Base-by-base conservation (phyloP, 192 early-diverging fungal genomes). In the Thamnidium elegans region DNA sequence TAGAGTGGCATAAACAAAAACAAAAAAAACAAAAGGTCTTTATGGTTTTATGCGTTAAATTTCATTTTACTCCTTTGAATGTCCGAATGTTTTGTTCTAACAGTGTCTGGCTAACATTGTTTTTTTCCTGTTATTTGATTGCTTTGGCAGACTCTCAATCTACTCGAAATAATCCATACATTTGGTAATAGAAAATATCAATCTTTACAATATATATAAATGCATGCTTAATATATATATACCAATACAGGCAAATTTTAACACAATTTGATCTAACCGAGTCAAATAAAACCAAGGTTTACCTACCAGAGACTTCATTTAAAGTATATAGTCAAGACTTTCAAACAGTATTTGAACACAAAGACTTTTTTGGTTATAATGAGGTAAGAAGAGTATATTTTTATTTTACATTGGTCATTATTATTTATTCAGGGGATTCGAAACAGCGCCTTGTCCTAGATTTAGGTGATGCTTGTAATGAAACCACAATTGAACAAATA, bases 401-500 rank as follows among this genome's bases (percentile, higher is more conserved):
- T 26, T 11, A 4, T 13, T 11, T 4, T 42, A 6, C 11, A n/a
- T 8, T 36, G 15, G 17, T 45, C 50, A 23, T 14, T 30, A 47
- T 50, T 58, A 50, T 20, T 50, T 14, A 46, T 36, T 9, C 30
- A 47, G 26, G 19, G 55, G 23, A 36, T 20, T 45, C 5, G 11
- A 17, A 32, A 52, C 39, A 71, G 68, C 44, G 71, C 43, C 19
- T 68, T 13, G 14, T 73, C 10, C 9, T 73, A 7, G 60, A 73
- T 50, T 23, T 73, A 15, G 71, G 66, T n/a, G 62, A 67, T 64
- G 65, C 55, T 13, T 73, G 71, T 45, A 52, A 21, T 7, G 34
- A 42, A 8, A 62, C 63, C 14, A 64, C 48, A 14, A 44, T 62
- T 31, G 23, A 50, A 26, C 50, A 63, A 1, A 30, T 73, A 1